Base-by-base conservation (phyloP, 2,329 filamentous ascomycete species). In the Myrmaecium sp. region DNA sequence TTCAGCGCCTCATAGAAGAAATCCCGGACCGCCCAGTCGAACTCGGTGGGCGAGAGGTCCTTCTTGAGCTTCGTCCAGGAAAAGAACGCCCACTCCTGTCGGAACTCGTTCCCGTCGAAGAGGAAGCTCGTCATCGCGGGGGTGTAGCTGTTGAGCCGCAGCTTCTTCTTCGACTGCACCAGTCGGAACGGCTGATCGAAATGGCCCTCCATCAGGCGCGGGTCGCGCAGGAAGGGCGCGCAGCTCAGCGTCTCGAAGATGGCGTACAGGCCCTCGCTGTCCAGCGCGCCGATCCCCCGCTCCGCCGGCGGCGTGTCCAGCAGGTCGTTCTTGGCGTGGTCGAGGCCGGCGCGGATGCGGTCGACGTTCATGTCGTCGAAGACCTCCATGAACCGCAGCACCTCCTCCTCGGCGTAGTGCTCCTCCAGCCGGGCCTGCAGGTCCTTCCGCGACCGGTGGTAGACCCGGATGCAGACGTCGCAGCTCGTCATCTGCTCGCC, bases 191-290 rank as follows among this genome's bases (percentile, higher is more conserved):
- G 81, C 37, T 66, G 70, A 45, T 93, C 78, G 46, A 95, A 93
- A 36, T 73, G 63, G 15, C 57, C 40, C 29, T 52, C 44, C 13
- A 75, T 48, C 12, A 64, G 50, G 11, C 55, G 49, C 29, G 69
- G 63, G 35, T 66, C 59, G 13, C 56, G 51, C 33, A 94, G 60
- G 44, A 91, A 82, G 1, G 76, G 64, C 37, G 83, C 70, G 48
- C 78, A 92, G 47, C 83, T 92, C 27, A 95, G 57, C 0, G 78
- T 75, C 48, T 95, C 86, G 41, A 91, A 93, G 16, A 95, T 68
- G 7, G 81, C 75, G 31, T 89, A 67, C 26, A 91, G 66, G 5
- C 80, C 70, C 15, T 67, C 57, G 2, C 64, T 55, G 15, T 66
- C 60, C 14, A 72, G 47, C 14, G 58, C 49, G 27, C 51, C 48